Evolutionary conservation across 2,329 filamentous ascomycete genomes (phyloP), one percentile per base, ranked within the genome.

Genomic region (Aulographum hederae): DNA sequence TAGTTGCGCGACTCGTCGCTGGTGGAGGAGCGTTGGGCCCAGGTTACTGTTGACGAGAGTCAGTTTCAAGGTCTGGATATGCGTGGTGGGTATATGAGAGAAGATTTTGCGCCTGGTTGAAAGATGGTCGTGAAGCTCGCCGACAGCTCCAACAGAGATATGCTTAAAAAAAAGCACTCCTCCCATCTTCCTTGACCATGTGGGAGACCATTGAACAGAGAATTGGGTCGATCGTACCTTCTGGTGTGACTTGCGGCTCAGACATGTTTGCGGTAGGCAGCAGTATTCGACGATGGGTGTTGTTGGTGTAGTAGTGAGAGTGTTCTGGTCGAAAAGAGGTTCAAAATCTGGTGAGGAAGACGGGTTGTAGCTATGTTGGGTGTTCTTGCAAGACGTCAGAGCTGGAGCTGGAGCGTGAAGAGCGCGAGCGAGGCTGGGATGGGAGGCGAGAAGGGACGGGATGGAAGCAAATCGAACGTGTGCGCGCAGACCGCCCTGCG

Each of bases 21-120:
- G 45, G 58, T 63, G 50, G 76, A 89, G 29, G 86, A 95, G 66
- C 89, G 85, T 67, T 98, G 89, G 43, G 89, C 86, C 89, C 89
- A 98, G 58, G 84, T 78, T 46, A 98, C 89, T 95, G 48, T 36
- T 40, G 26, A 27, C 33, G 35, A 30, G 32, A 41, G 42, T 25
- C 10, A 13, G 10, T 10, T 10, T 25, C 13, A 13, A 13, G 21
- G 21, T 20, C 23, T n/a, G 15, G 33, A 28, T 28, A 31, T 14
- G 32, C 12, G 8, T 5, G 3, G 18, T 32, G 5, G 17, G 26
- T n/a, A 11, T 16, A 19, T 4, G 27, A 18, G 14, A 14, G 15
- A 30, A 17, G 18, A 5, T 29, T 16, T 10, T 21, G 16, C 30
- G 23, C 16, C n/a, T 23, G 35, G 18, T 25, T 13, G 10, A 13